Percentiles rank a stretch among this genome's conserved stretches.
Evolutionary conservation across 495 filamentous ascomycete species (phyloP).

Genomic region (Annulohypoxylon nitens): DNA sequence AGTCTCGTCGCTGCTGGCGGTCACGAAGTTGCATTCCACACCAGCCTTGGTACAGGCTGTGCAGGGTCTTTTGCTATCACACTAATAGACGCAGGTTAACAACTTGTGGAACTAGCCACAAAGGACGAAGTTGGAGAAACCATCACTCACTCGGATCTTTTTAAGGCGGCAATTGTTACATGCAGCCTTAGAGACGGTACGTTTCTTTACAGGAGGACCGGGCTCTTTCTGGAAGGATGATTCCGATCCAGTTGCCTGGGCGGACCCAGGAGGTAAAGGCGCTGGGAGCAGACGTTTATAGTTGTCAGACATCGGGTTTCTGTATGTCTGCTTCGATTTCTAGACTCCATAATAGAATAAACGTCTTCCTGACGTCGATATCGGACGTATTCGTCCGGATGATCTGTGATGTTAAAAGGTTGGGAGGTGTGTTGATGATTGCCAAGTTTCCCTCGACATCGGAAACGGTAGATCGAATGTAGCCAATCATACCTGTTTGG

Average conservation of each 20-base stretch:
- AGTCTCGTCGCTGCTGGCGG: constrained; percentile 45
- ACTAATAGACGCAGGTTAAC: constrained; percentile 30
- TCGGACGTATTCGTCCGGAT: constrained; percentile 31
- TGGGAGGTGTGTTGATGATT: constrained; percentile 22
- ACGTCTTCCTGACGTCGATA: constrained; percentile 30
- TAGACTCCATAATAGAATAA: constrained; percentile 39
- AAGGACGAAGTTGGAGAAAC: not conserved
- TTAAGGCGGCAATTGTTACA: constrained; percentile 44
- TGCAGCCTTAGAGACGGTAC: constrained; percentile 44
- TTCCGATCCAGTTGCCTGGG: constrained; percentile 31
- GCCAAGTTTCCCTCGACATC: constrained; percentile 30
- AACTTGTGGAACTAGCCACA: not conserved
- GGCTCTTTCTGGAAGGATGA: constrained; percentile 27
- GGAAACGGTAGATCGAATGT: constrained; percentile 29
- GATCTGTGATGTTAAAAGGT: constrained; percentile 33
- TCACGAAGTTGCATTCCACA: constrained; percentile 41
- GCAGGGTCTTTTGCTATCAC: constrained; percentile 44
- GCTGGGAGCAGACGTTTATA: constrained; percentile 45
- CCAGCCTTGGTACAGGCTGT: constrained; percentile 38
- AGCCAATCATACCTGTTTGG: constrained; percentile 43
- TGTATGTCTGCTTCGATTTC: constrained; percentile 24
- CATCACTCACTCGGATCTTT: constrained; percentile 39
- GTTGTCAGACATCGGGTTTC: constrained; percentile 42
- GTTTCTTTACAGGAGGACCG: constrained; percentile 45
- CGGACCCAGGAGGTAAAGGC: constrained; percentile 36